Conservation (phyloP, 2,329 filamentous ascomycete species). For the Septoria linicola region DNA sequence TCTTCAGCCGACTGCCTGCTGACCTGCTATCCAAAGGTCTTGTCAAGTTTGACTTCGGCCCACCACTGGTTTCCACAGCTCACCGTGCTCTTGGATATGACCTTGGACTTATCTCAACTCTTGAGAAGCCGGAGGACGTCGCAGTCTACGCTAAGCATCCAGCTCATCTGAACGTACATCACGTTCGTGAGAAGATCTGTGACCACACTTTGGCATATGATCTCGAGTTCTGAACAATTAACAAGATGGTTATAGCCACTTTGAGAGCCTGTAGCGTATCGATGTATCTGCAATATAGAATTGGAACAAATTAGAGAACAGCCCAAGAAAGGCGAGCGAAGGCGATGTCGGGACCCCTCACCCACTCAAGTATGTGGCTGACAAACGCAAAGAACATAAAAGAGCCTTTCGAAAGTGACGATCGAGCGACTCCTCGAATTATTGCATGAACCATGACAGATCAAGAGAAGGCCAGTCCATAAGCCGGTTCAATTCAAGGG, state of each 20-base stretch:
- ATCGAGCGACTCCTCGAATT: background rate
- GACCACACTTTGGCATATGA: conserved; percentile 30
- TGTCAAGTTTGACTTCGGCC: conserved; percentile 25
- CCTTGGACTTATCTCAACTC: conserved; percentile 47
- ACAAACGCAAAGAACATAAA: conserved; percentile 1
- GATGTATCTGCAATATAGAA: background rate
- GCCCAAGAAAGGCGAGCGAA: background rate
- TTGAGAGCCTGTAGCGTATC: background rate
- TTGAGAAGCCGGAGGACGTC: conserved; percentile 47
- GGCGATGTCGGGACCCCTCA: background rate
- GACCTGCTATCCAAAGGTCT: conserved; percentile 14
- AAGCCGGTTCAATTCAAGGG: conserved; percentile 21
- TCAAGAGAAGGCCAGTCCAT: background rate
- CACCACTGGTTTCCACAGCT: conserved; percentile 43
- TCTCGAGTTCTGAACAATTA: conserved; percentile 21
- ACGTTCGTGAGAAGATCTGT: conserved; percentile 23
- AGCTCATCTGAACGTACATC: conserved; percentile 44
- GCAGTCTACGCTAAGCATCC: conserved; percentile 47
- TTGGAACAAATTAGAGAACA: background rate
- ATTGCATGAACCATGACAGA: conserved; percentile 10
- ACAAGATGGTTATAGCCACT: too few species aligned
- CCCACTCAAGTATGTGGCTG: background rate
- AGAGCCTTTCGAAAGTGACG: background rate
- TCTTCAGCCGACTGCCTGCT: background rate
- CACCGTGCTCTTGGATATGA: conserved; percentile 47